Base-by-base conservation (phyloP, 2,329 filamentous ascomycete genomes). In the Neoscytalidium dimidiatum region DNA sequence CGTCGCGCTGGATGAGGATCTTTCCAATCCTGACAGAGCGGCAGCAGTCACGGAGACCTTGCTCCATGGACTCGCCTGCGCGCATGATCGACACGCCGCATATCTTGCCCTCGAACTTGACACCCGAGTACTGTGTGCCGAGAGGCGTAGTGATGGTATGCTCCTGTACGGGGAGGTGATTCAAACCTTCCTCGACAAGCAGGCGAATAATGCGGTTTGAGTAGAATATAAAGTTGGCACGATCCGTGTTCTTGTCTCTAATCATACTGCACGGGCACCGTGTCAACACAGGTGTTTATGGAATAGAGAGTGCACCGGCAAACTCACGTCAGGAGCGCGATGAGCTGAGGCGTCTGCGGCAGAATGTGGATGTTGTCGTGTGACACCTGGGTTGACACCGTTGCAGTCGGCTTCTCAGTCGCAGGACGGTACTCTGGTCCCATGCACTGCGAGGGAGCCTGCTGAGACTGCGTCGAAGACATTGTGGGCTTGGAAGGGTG, bases 71-170 rank as follows among this genome's bases (percentile, higher is more conserved):
- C 81, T 99, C 95, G 60, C 95, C 95, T 13, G 95, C 95, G 68
- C 95, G 88, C 95, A 99, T 98, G 72, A 99, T 99, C 6, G 92
- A 96, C 17, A 99, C 95, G 63, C 95, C 95, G 75, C 95, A 99
- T 71, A 99, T 99, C 81, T 98, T 97, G 69, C 95, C 95, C 77
- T 98, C 90, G 74, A 99, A 99, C 80, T 91, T 91, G 68, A 99
- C 91, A 29, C 95, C 95, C 35, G 91, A 87, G 79, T 99, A 99
- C 61, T 88, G 87, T 68, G 90, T 89, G 44, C 94, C 94, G 48
- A 97, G 91, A 0, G 95, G 95, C 6, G 95, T 98, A 46, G 90
- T 96, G 73, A 99, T 91, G 31, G 89, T 88, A 73, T 96, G 92
- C 74, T 92, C 90, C 61, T 96, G 88, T 19, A 96, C 92, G 1